phyloP scores from a whole-genome alignment of 768 basidiomycete species.

The Boletus pseudopeckii region DNA sequence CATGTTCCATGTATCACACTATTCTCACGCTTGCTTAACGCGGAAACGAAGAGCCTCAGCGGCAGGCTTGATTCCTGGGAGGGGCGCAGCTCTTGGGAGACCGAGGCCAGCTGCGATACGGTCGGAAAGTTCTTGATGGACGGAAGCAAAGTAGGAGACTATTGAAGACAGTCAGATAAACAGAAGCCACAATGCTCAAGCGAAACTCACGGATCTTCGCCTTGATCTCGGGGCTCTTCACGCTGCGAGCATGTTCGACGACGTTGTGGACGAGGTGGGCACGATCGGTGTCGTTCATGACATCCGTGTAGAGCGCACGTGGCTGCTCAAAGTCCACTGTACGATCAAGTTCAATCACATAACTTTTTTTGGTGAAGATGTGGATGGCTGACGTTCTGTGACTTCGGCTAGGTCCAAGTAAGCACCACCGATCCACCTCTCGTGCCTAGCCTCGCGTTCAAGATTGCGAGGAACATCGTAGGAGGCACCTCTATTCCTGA shows the following conservation, averaged over 20 bases:
- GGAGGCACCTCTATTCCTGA: conserved; percentile 43
- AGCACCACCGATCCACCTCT: conserved; percentile 71
- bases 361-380: background rate
- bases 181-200: background rate
- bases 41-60: conserved; percentile 54
- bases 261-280: conserved; percentile 67
- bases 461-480: conserved; percentile 40
- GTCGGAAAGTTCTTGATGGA: conserved; percentile 72
- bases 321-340: conserved; percentile 85
- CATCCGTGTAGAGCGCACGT: conserved; percentile 61
- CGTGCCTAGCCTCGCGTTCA: conserved; percentile 50
- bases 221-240: conserved; percentile 60
- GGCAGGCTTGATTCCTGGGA: conserved; percentile 55
- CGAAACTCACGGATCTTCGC: conserved; percentile 58
- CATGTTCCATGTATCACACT: background rate
- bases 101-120: conserved; percentile 76
- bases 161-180: conserved; percentile 2
- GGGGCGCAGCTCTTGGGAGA: conserved; percentile 51
- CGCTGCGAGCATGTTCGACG: conserved; percentile 55
- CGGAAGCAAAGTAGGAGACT: conserved; percentile 79
- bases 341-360: background rate
- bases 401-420: conserved; percentile 68
- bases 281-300: conserved; percentile 60
- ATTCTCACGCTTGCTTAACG: conserved; percentile 5
- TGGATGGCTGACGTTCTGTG: conserved; percentile 63